phyloP scores from a whole-genome alignment of 495 filamentous ascomycete genomes.

The Gamarada debralockiae region DNA sequence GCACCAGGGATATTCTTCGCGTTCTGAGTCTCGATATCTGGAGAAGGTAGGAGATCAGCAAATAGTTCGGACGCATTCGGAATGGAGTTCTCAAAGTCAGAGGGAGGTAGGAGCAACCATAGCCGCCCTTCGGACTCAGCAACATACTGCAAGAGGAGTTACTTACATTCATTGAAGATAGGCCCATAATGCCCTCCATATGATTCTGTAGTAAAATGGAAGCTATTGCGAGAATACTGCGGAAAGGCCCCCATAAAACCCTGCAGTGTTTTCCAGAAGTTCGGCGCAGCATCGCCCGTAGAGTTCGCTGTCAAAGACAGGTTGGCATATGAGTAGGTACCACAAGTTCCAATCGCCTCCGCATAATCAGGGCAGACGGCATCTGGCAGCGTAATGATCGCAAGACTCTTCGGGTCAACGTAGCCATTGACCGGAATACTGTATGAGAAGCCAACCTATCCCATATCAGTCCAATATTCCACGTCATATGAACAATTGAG shows the following conservation, averaged over 20 bases:
- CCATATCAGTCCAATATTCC: not conserved
- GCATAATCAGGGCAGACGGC: slow-evolving; percentile 51
- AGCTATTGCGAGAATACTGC: slow-evolving; percentile 49
- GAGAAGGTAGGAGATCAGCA: too few relatives aligned
- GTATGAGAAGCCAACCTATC: slow-evolving; percentile 54
- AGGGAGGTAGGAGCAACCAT: too few relatives aligned
- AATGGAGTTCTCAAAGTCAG: too few relatives aligned
- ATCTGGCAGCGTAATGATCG: slow-evolving; percentile 34
- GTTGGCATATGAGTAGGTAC: slow-evolving; percentile 51
- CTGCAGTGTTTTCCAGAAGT: slow-evolving; percentile 57
- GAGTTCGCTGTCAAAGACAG: slow-evolving; percentile 47
- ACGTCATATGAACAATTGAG: not conserved
- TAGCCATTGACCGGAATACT: slow-evolving; percentile 50
- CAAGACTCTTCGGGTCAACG: slow-evolving; percentile 23
- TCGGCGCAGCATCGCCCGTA: slow-evolving; percentile 50
- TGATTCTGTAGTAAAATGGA: slow-evolving; percentile 57
- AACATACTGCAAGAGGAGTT: too few relatives aligned
- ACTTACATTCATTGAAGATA: slow-evolving; percentile 53
- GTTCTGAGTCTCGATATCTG: slow-evolving; percentile 61
- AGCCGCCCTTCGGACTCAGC: too few relatives aligned
- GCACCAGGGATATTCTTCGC: slow-evolving; percentile 44
- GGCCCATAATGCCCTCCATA: slow-evolving; percentile 70
- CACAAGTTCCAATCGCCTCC: slow-evolving; percentile 36
- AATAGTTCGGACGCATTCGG: too few relatives aligned
- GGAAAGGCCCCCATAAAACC: slow-evolving; percentile 64